Conservation (phyloP, 2,329 filamentous ascomycete species). For the Colletotrichum gigasporum region DNA sequence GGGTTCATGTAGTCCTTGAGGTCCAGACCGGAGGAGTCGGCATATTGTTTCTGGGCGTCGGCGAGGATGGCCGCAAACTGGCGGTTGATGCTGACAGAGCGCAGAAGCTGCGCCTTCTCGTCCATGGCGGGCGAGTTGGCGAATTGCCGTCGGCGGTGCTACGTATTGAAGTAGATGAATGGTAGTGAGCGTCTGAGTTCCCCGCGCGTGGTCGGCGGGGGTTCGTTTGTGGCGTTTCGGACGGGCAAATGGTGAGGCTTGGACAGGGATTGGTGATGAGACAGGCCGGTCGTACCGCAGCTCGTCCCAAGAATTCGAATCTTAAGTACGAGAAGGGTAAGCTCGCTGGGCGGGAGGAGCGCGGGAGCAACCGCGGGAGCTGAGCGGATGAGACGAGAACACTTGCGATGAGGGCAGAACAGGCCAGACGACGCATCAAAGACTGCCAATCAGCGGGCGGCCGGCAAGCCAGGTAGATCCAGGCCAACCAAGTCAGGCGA, state of each 20-base stretch:
- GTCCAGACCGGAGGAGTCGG: constrained; percentile 38
- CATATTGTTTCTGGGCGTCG: constrained; percentile 45
- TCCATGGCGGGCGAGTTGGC: constrained; percentile 26
- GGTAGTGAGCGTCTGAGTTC: neutral
- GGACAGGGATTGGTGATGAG: too few relatives aligned
- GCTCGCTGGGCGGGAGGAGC: constrained; percentile 1
- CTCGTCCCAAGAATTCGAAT: neutral
- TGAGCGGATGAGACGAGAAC: neutral
- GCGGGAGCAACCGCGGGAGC: constrained; percentile 16
- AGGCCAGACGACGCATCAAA: neutral
- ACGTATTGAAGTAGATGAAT: neutral
- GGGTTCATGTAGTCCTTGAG: constrained; percentile 45
- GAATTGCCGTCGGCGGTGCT: too few relatives aligned
- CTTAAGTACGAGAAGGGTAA: neutral
- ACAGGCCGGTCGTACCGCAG: too few relatives aligned
- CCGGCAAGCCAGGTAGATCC: neutral
- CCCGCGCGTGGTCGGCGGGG: constrained; percentile 1
- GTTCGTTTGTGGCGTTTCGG: neutral
- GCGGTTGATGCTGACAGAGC: constrained; percentile 22
- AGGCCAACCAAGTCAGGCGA: neutral
- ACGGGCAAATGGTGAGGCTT: neutral
- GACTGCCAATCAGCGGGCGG: neutral
- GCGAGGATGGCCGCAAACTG: constrained; percentile 42
- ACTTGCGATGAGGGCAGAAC: neutral
- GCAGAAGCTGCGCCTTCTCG: constrained; percentile 13